A percentile compares a stretch with the other conserved stretches of the same genome.
Evolutionary conservation across 306 rosid species (phyloP).

Genomic region (Inga laurina): DNA sequence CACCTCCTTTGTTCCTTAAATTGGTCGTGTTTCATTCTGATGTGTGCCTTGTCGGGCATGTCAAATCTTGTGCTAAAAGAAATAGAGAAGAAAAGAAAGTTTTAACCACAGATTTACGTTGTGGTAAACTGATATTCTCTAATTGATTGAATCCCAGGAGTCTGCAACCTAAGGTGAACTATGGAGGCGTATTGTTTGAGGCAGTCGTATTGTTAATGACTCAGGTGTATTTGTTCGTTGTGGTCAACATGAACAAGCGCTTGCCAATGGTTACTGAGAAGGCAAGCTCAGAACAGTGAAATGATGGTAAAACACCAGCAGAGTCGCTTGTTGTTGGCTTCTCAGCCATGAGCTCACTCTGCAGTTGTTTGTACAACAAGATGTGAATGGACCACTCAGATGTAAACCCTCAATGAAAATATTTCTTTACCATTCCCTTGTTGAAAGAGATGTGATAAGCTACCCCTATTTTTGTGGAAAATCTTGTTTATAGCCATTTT

Average conservation of each 20-base stretch:
- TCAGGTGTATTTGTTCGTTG: not conserved
- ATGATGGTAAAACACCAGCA: not conserved
- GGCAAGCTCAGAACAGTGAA: not conserved
- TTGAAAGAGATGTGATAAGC: not conserved
- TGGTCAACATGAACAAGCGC: not conserved
- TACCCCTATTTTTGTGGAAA: not conserved
- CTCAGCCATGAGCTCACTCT: not conserved
- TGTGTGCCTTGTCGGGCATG: not conserved
- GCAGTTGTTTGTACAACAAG: not conserved
- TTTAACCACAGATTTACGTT: slow-evolving; percentile 11
- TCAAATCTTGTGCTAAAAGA: not conserved
- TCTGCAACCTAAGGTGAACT: slow-evolving; percentile 32
- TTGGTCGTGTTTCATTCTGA: not conserved
- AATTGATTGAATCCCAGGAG: slow-evolving; percentile 49
- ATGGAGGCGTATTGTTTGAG: slow-evolving; percentile 18
- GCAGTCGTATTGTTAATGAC: not conserved
- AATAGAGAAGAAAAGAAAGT: not conserved
- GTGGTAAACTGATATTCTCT: slow-evolving; percentile 21
- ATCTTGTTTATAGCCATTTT: too few relatives aligned
- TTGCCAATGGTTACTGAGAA: not conserved
- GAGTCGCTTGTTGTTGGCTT: not conserved
- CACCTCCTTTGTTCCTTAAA: not conserved
- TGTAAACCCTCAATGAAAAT: not conserved
- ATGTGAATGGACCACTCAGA: not conserved
- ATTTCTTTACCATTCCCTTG: not conserved